Conservation (phyloP, 2,329 filamentous ascomycete genomes). For the Chrysoporthe puriensis region DNA sequence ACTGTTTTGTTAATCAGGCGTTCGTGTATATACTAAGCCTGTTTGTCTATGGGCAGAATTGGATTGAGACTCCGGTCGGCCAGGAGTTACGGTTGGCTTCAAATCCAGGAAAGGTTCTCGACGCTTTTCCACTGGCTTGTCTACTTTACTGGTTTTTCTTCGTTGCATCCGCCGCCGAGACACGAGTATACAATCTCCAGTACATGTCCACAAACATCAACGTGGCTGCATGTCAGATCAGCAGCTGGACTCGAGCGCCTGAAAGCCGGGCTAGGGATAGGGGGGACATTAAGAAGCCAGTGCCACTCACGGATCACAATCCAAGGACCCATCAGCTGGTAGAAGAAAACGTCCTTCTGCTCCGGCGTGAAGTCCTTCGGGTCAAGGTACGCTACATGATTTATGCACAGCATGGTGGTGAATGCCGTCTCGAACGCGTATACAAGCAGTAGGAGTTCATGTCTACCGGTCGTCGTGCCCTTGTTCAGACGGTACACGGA, state of each 20-base stretch:
- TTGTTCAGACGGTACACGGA: conserved; percentile 46
- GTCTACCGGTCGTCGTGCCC: conserved; percentile 40
- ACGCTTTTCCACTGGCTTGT: not conserved
- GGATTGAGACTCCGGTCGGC: conserved; percentile 14
- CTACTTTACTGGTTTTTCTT: conserved; percentile 47
- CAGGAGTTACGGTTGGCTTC: not conserved
- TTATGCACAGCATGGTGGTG: conserved; percentile 55
- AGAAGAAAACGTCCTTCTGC: conserved; percentile 51
- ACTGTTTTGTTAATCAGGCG: conserved; percentile 19
- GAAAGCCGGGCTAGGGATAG: not conserved
- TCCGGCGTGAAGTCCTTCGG: conserved; percentile 46
- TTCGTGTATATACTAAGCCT: conserved; percentile 24
- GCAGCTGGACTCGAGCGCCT: not conserved
- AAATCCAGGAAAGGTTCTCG: not conserved
- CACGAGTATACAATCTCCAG: conserved; percentile 49
- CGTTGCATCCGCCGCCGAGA: conserved; percentile 38
- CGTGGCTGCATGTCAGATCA: conserved; percentile 42
- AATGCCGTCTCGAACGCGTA: conserved; percentile 57
- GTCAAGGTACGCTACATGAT: conserved; percentile 55
- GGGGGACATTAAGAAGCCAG: not conserved
- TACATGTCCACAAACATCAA: conserved; percentile 61
- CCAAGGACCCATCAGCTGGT: conserved; percentile 56
- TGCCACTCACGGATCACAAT: conserved; percentile 55
- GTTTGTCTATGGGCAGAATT: conserved; percentile 18
- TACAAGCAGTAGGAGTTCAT: conserved; percentile 55